Evolutionary conservation across 2,329 filamentous ascomycete species (phyloP).

Genomic region (Penicillium sp.): DNA sequence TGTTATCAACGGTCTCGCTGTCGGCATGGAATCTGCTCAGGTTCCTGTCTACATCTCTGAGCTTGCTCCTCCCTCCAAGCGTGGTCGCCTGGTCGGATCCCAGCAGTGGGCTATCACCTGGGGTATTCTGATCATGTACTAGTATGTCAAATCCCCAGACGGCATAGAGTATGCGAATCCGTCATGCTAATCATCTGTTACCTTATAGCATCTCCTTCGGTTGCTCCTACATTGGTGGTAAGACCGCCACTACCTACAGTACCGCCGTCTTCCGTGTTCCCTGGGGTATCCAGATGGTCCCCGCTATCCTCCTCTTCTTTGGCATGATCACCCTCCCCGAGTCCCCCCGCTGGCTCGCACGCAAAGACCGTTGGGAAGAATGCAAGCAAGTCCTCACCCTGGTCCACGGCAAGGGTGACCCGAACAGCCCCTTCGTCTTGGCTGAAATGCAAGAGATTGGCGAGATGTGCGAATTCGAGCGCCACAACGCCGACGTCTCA

Average conservation of each 20-base stretch:
- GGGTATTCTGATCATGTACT: slow-evolving; percentile 69
- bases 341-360: slow-evolving; percentile 63
- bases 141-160: slow-evolving; percentile 32
- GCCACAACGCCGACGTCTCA: slow-evolving; percentile 65
- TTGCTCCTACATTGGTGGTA: slow-evolving; percentile 56
- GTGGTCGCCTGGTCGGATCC: slow-evolving; percentile 64
- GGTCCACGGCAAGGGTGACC: slow-evolving; percentile 65
- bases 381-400: slow-evolving; percentile 49
- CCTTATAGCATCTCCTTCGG: slow-evolving; percentile 33
- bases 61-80: slow-evolving; percentile 55
- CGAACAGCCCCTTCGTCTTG: slow-evolving; percentile 63
- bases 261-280: slow-evolving; percentile 62
- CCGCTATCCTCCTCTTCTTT: slow-evolving; percentile 56
- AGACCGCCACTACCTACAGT: slow-evolving; percentile 47
- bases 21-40: slow-evolving; percentile 72
- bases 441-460: slow-evolving; percentile 70
- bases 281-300: slow-evolving; percentile 64
- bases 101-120: slow-evolving; percentile 75
- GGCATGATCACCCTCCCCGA: slow-evolving; percentile 55
- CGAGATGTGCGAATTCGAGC: slow-evolving; percentile 70
- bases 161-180: background rate
- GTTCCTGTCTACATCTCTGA: slow-evolving; percentile 71
- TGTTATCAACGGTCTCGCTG: slow-evolving; percentile 68
- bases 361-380: slow-evolving; percentile 60
- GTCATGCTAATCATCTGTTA: background rate